Conservation (phyloP, 768 basidiomycete genomes). For the Podaxis sp. region DNA sequence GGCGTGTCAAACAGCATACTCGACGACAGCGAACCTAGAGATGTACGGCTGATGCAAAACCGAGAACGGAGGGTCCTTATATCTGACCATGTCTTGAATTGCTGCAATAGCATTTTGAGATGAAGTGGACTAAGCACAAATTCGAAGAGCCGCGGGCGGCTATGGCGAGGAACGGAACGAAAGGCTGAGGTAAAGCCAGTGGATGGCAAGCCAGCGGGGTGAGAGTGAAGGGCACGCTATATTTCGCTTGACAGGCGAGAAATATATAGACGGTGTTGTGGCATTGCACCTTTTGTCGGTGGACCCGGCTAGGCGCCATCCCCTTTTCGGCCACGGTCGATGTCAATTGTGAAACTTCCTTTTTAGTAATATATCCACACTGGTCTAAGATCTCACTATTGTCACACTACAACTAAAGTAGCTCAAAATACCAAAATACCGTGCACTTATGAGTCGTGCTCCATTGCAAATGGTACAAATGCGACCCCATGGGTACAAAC, state of each 20-base stretch:
- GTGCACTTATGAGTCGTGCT: too few species aligned
- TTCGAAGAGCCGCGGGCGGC: not conserved
- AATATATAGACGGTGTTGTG: constrained; percentile 2
- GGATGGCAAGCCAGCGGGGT: not conserved
- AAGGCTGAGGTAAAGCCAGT: not conserved
- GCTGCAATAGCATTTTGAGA: constrained; percentile 4
- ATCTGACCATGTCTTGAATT: constrained; percentile 4
- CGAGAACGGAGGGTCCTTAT: not conserved
- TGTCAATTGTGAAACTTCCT: constrained; percentile 4
- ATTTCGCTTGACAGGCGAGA: not conserved
- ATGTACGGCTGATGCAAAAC: not conserved
- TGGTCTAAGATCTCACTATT: not conserved
- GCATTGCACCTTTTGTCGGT: not conserved
- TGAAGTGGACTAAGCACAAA: not conserved
- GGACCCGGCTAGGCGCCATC: not conserved
- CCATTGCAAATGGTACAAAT: too few species aligned
- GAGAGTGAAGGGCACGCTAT: not conserved
- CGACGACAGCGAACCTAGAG: not conserved
- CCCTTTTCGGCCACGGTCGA: not conserved
- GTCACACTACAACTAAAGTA: not conserved
- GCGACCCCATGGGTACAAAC: not conserved
- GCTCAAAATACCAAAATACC: too few species aligned
- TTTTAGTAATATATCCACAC: not conserved
- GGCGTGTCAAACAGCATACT: constrained; percentile 1
- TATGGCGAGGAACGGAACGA: constrained; percentile 5